phyloP scores from a whole-genome alignment of 148 eudicot species.

The Rhododendron griersonianum region DNA sequence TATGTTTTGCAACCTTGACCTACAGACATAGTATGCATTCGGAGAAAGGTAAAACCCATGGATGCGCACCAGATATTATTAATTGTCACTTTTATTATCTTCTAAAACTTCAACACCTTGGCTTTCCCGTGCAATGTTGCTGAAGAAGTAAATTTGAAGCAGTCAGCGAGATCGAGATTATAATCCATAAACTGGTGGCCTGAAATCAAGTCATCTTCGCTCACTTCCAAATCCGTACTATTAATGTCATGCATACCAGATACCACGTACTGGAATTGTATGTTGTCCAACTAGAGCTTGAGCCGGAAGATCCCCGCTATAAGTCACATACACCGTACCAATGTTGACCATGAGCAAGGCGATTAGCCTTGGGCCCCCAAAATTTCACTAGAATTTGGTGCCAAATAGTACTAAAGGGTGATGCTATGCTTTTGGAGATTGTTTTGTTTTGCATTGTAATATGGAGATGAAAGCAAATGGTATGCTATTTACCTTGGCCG shows the following conservation, averaged over 20 bases:
- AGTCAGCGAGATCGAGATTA: background rate
- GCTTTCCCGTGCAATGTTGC: slow-evolving; percentile 30
- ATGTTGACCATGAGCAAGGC: background rate
- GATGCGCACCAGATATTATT: background rate
- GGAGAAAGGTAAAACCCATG: slow-evolving; percentile 5
- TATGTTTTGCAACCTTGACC: background rate
- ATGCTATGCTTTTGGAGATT: background rate
- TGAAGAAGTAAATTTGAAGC: slow-evolving; percentile 25
- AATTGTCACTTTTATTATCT: background rate
- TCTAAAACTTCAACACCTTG: slow-evolving; percentile 24
- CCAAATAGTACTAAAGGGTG: background rate
- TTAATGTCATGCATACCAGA: slow-evolving; percentile 12
- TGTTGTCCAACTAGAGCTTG: slow-evolving; percentile 17
- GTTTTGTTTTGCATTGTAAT: background rate
- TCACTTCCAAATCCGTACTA: slow-evolving; percentile 12
- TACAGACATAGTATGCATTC: slow-evolving; percentile 28
- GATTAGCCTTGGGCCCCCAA: background rate
- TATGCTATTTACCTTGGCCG: background rate
- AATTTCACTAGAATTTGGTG: background rate
- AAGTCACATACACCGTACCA: background rate
- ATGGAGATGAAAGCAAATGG: slow-evolving; percentile 8
- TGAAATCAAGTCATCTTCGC: slow-evolving; percentile 9
- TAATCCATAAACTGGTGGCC: slow-evolving; percentile 15
- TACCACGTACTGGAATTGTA: slow-evolving; percentile 24
- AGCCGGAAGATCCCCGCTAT: slow-evolving; percentile 14